Base-by-base conservation (phyloP, 768 basidiomycete species). In the Lentinula boryana region DNA sequence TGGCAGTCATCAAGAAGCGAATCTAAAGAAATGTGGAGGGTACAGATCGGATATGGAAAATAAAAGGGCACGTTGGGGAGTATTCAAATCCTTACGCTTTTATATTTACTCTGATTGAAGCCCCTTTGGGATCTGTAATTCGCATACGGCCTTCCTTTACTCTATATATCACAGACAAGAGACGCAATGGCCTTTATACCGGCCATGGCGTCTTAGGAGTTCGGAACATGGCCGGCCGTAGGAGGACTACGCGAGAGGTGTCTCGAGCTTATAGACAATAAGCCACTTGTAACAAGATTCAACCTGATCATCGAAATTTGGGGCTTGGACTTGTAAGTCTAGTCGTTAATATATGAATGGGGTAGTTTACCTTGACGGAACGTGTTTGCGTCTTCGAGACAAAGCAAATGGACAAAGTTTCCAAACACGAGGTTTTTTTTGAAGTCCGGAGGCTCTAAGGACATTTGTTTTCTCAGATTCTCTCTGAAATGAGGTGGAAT, bases 151-250 rank as follows among this genome's bases (percentile, higher is more conserved):
- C 56, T 56, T 56, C 54, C 13, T 35, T 55, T 36, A 32, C 41
- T 44, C 35, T 38, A 58, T 58, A 44, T n/a, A 58, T 58, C 57
- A 58, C 31, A 58, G 46, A 58, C 57, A 58, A 27, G 32, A 35
- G 57, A 58, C n/a, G 8, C 57, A 48, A 35, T 49, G 31, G n/a
- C 53, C 55, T 31, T 38, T 10, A 46, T 13, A 57, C 35, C 43
- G 44, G 46, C 21, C 21, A 21, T 51, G 6, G 48, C 27, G 23
- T 15, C 50, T 16, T 33, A 51, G 50, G 7, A 32, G 31, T 27
- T 32, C 33, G 27, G 50, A 35, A 35, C 8, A 8, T 46, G 46
- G 43, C 32, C 41, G 57, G 46, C 48, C 15, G 18, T 21, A 58
- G 46, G 31, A 10, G 27, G 27, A 36, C 23, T 16, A 31, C 35